A percentile compares a stretch with the other conserved stretches of the same genome.
phyloP scores from a whole-genome alignment of 2,329 filamentous ascomycete species.

The Xylariales sp. region DNA sequence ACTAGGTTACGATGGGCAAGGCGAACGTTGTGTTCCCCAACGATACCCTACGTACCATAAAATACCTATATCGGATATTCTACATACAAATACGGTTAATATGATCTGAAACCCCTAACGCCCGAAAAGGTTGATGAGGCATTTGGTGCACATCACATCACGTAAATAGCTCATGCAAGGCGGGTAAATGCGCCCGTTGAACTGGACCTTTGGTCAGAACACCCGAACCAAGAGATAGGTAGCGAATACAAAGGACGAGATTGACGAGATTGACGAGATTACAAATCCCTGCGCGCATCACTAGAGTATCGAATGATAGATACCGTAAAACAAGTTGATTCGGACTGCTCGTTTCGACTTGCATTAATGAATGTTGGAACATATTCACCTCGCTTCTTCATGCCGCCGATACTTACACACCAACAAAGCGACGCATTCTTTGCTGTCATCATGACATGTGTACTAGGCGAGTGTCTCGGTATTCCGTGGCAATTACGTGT shows the following conservation, averaged over 20 bases:
- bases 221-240: conserved; percentile 6
- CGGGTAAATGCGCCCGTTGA: conserved; percentile 22
- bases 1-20: background rate
- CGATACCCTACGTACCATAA: background rate
- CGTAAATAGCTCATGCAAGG: conserved; percentile 12
- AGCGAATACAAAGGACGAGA: background rate
- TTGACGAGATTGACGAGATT: conserved; percentile 17
- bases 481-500: background rate
- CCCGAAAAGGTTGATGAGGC: background rate
- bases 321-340: conserved; percentile 21
- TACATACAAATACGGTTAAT: conserved; percentile 20
- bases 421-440: conserved; percentile 12
- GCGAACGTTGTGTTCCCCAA: conserved; percentile 8
- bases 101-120: conserved; percentile 25
- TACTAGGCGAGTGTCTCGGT: background rate
- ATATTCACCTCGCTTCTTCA: conserved; percentile 28
- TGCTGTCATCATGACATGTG: background rate
- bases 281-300: conserved; percentile 32
- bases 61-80: conserved; percentile 23
- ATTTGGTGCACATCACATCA: background rate
- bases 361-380: conserved; percentile 14
- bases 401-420: conserved; percentile 6
- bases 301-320: conserved; percentile 7
- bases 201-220: background rate
- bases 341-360: conserved; percentile 32